phyloP scores from a whole-genome alignment of 192 early-diverging fungal genomes.

The Coemansia sp. region DNA sequence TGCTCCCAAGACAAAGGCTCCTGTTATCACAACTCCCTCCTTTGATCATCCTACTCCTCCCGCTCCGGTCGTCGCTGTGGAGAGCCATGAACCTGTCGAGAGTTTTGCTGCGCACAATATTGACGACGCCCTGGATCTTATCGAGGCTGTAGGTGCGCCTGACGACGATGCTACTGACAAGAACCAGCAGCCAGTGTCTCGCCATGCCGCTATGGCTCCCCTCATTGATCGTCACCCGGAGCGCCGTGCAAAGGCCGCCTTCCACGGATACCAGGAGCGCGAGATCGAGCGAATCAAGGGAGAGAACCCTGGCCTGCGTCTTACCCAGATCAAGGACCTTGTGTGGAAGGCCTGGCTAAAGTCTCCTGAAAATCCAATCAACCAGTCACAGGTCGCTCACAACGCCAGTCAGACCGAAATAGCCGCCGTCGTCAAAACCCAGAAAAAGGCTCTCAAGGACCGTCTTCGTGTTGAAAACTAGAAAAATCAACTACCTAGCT shows the following conservation, averaged over 20 bases:
- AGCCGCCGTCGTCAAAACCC: slow-evolving; percentile 45
- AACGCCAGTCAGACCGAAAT: slow-evolving; percentile 69
- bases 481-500: not conserved
- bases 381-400: slow-evolving; percentile 69
- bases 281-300: slow-evolving; percentile 69
- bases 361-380: slow-evolving; percentile 75
- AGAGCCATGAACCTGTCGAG: slow-evolving; percentile 43
- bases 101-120: slow-evolving; percentile 76
- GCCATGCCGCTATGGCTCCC: slow-evolving; percentile 34
- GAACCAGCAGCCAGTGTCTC: slow-evolving; percentile 14
- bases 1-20: slow-evolving; percentile 1
- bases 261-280: slow-evolving; percentile 64
- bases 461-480: slow-evolving; percentile 21
- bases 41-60: slow-evolving; percentile 8
- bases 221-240: slow-evolving; percentile 86
- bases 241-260: slow-evolving; percentile 77
- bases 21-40: not conserved
- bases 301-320: slow-evolving; percentile 77
- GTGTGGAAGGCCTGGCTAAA: slow-evolving; percentile 77
- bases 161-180: slow-evolving; percentile 1
- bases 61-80: slow-evolving; percentile 4
- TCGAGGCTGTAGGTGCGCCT: slow-evolving; percentile 45
- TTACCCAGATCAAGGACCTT: slow-evolving; percentile 74
- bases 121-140: slow-evolving; percentile 80
- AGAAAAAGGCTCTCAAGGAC: slow-evolving; percentile 41